These are phyloP conservation scores for Arctium lappa DNA, from an alignment of 129 eudicot species.

Conservation along the genomic window DNA sequence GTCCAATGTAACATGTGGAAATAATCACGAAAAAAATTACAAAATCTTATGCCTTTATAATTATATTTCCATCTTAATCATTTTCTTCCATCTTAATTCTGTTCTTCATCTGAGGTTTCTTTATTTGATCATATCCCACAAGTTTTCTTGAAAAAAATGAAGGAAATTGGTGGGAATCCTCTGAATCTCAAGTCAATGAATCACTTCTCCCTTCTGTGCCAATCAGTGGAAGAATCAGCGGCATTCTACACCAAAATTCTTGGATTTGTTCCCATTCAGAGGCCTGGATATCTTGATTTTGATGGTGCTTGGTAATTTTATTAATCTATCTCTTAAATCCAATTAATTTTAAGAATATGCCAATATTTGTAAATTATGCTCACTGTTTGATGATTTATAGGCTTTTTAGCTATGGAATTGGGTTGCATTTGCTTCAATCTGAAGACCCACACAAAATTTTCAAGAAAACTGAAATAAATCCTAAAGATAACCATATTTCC, in stretches of 20 bases:
- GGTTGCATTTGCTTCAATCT: slow-evolving; percentile 72
- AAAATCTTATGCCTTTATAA: background rate
- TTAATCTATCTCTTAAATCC: no score
- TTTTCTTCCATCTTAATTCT: background rate
- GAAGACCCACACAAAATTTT: slow-evolving; percentile 41
- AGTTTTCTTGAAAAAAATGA: slow-evolving; percentile 26
- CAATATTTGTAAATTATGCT: background rate
- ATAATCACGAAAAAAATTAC: background rate
- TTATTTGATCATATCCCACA: background rate
- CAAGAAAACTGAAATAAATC: slow-evolving; percentile 65
- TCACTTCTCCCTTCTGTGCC: slow-evolving; percentile 71
- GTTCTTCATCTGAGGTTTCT: background rate
- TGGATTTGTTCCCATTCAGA: slow-evolving; percentile 67
- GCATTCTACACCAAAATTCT: slow-evolving; percentile 67
- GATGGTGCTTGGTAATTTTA: slow-evolving; percentile 76
- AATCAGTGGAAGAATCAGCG: slow-evolving; percentile 57
- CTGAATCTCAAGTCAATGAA: slow-evolving; percentile 67
- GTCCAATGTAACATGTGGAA: background rate
- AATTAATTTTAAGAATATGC: background rate
- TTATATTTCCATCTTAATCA: background rate
- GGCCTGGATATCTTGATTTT: slow-evolving; percentile 75
- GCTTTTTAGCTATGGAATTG: slow-evolving; percentile 79
- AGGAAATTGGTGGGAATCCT: slow-evolving; percentile 53
- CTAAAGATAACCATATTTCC: slow-evolving; percentile 78
- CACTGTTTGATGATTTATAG: slow-evolving; percentile 14